phyloP scores from a whole-genome alignment of 2,329 filamentous ascomycete genomes.

The Aspergillus piperis region DNA sequence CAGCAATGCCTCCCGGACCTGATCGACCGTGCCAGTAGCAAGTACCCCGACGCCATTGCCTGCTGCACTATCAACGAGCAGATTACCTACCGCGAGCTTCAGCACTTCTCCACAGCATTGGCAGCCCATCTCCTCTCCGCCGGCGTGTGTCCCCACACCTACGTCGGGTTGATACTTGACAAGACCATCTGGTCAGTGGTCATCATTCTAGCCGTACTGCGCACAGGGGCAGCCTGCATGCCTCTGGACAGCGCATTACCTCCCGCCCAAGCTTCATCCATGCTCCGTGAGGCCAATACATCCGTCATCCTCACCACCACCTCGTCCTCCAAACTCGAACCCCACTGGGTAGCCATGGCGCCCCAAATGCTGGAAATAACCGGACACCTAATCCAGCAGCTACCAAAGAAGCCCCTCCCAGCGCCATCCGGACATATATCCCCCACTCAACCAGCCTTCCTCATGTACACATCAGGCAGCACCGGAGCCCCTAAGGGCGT shows the following conservation, averaged over 20 bases:
- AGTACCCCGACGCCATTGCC: too few species aligned
- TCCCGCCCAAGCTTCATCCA: background rate
- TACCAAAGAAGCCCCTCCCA: background rate
- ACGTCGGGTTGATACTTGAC: conserved; percentile 15
- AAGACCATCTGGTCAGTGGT: conserved; percentile 17
- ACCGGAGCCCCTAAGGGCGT: conserved; percentile 61
- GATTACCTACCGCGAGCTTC: background rate
- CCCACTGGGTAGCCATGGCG: background rate
- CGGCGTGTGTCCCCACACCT: conserved; percentile 8
- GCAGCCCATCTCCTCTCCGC: background rate
- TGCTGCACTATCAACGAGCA: too few species aligned
- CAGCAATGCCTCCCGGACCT: too few species aligned
- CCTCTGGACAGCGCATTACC: background rate
- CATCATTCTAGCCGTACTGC: conserved; percentile 15
- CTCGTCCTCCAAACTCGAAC: background rate
- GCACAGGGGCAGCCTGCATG: conserved; percentile 10
- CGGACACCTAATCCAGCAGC: background rate
- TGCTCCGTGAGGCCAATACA: background rate
- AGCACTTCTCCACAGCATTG: background rate
- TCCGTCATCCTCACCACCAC: background rate
- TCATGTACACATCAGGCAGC: conserved; percentile 56
- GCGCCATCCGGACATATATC: background rate
- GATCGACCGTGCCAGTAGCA: too few species aligned
- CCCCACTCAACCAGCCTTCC: background rate
- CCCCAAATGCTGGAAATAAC: background rate